A percentile compares a stretch with the other conserved stretches of the same genome.
These are phyloP conservation scores for Penicillium malachiteum DNA, from an alignment of 495 filamentous ascomycete genomes.

Conservation along the genomic window DNA sequence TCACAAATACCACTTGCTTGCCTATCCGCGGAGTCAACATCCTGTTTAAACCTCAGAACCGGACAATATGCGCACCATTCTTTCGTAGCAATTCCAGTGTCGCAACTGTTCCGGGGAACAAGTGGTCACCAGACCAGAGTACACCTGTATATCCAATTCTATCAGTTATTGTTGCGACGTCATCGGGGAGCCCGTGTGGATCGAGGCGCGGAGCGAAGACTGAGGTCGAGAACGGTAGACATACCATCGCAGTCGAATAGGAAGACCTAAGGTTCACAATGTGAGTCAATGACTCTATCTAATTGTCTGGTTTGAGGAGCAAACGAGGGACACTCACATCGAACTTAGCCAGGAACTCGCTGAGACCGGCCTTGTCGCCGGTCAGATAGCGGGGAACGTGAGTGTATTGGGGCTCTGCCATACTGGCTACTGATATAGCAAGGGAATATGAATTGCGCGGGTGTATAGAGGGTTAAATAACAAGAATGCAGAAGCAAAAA, in stretches of 20 bases:
- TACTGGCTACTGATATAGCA: background rate
- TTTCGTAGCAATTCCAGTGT: conserved; percentile 76
- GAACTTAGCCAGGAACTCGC: conserved; percentile 82
- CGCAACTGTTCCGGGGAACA: conserved; percentile 80
- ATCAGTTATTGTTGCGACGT: conserved; percentile 19
- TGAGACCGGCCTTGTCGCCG: conserved; percentile 70
- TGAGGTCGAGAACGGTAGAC: conserved; percentile 22
- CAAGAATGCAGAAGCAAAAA: background rate
- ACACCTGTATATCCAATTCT: conserved; percentile 64
- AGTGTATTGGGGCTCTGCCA: conserved; percentile 27
- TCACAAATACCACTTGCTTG: conserved; percentile 94
- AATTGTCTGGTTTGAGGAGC: too few species aligned
- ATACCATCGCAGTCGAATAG: conserved; percentile 96
- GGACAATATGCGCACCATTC: conserved; percentile 55
- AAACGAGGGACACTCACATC: conserved; percentile 62
- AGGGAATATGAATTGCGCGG: background rate
- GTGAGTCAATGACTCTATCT: conserved; percentile 5
- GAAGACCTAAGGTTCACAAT: conserved; percentile 63
- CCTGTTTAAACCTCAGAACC: conserved; percentile 2
- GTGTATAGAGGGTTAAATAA: background rate
- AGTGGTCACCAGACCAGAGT: conserved; percentile 89
- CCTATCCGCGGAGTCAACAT: conserved; percentile 46
- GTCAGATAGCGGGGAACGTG: conserved; percentile 69
- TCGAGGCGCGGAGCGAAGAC: conserved; percentile 6
- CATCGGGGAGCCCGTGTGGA: too few species aligned